Percentiles rank a stretch among this genome's conserved stretches.
Conservation (phyloP, 768 basidiomycete genomes). For the Calocybe cyanea region DNA sequence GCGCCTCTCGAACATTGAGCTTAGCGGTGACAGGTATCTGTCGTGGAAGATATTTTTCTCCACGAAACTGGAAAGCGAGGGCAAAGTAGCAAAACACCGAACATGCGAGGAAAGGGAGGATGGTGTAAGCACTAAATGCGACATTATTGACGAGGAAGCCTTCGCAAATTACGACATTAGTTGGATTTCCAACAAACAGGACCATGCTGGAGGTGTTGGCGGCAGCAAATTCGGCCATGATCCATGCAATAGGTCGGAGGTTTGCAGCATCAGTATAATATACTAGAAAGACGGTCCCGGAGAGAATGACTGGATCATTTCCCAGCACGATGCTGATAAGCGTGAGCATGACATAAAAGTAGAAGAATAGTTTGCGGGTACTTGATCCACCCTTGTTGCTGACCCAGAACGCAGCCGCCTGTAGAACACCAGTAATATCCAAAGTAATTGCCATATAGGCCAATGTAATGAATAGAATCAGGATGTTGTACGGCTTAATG, state of each 20-base stretch:
- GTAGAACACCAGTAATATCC: slow-evolving; percentile 84
- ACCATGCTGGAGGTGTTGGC: slow-evolving; percentile 79
- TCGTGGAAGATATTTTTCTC: slow-evolving; percentile 48
- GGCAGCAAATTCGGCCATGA: slow-evolving; percentile 74
- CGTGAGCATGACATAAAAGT: slow-evolving; percentile 84
- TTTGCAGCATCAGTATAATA: slow-evolving; percentile 77
- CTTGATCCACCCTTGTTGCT: slow-evolving; percentile 74
- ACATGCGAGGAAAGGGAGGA: slow-evolving; percentile 76
- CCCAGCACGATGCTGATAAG: slow-evolving; percentile 75
- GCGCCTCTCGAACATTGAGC: slow-evolving; percentile 52
- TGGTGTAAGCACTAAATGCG: slow-evolving; percentile 79
- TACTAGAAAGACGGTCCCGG: slow-evolving; percentile 86
- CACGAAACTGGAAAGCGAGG: slow-evolving; percentile 56
- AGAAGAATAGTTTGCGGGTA: slow-evolving; percentile 71
- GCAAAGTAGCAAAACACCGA: slow-evolving; percentile 56
- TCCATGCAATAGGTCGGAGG: slow-evolving; percentile 59
- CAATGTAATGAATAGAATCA: slow-evolving; percentile 88
- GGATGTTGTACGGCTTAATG: slow-evolving; percentile 88
- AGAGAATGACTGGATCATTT: slow-evolving; percentile 92
- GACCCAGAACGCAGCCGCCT: slow-evolving; percentile 88
- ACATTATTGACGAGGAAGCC: slow-evolving; percentile 78
- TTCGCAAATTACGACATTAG: slow-evolving; percentile 91
- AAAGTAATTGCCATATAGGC: slow-evolving; percentile 93
- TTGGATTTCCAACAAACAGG: slow-evolving; percentile 86
- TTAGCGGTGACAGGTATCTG: slow-evolving; percentile 31